Conservation (phyloP, 306 rosid species). For the Cicer pinnatifidum region DNA sequence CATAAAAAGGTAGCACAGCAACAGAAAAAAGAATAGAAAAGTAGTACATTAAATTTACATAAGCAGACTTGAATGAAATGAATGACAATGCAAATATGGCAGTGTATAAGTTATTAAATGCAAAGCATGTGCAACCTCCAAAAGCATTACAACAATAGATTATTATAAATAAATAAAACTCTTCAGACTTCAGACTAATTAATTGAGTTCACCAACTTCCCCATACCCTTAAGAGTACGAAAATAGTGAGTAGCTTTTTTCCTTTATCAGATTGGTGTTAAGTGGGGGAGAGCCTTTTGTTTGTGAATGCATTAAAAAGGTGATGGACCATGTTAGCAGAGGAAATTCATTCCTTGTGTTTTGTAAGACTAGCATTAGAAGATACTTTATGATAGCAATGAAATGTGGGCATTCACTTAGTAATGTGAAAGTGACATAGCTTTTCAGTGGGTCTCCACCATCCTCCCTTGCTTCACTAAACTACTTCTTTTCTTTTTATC, state of each 20-base stretch:
- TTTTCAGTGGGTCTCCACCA: constrained; percentile 16
- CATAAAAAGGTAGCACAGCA: background rate
- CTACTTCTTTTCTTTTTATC: background rate
- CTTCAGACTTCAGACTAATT: constrained; percentile 21
- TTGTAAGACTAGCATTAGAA: constrained; percentile 7
- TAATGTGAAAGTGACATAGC: constrained; percentile 33
- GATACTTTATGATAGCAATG: constrained; percentile 17
- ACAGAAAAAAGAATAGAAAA: background rate
- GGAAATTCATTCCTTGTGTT: constrained; percentile 36
- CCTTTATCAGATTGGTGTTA: constrained; percentile 41
- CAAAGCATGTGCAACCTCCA: constrained; percentile 51
- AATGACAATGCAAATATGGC: background rate
- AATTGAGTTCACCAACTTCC: constrained; percentile 25
- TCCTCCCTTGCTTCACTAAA: background rate
- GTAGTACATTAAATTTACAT: constrained; percentile 14
- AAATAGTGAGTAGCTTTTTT: constrained; percentile 37
- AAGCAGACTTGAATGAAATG: background rate
- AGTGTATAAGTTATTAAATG: constrained; percentile 55
- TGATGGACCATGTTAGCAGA: constrained; percentile 45
- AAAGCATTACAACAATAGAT: background rate
- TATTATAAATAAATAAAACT: constrained; percentile 35
- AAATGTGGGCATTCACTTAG: constrained; percentile 31
- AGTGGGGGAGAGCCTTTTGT: constrained; percentile 29
- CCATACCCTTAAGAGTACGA: constrained; percentile 31
- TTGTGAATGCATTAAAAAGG: constrained; percentile 45